These are phyloP conservation scores for Aquilaria agallochum DNA, from an alignment of 441 rosid genomes.

Conservation along the genomic window DNA sequence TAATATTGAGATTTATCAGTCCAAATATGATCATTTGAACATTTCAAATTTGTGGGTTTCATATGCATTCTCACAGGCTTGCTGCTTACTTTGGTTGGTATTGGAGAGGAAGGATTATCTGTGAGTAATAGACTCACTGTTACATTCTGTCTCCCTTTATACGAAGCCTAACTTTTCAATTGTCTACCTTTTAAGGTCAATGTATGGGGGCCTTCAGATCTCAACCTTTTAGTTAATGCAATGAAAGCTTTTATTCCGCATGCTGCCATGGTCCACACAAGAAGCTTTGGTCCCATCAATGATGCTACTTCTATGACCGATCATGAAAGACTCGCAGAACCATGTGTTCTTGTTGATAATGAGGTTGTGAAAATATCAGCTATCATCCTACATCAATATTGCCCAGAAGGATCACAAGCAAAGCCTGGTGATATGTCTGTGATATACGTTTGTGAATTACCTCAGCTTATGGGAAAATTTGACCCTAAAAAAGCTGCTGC, in stretches of 20 bases:
- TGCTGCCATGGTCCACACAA: constrained; percentile 93
- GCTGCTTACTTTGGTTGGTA: constrained; percentile 68
- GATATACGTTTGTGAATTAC: constrained; percentile 79
- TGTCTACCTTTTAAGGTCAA: constrained; percentile 57
- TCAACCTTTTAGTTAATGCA: constrained; percentile 77
- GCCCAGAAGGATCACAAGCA: constrained; percentile 27
- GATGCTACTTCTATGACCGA: constrained; percentile 29
- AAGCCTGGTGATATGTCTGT: constrained; percentile 84
- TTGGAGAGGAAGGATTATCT: constrained; percentile 71
- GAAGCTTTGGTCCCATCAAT: constrained; percentile 61
- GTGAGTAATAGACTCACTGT: constrained; percentile 37
- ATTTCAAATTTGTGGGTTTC: constrained; percentile 7
- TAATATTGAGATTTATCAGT: constrained; percentile 3
- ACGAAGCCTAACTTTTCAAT: not conserved
- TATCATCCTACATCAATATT: constrained; percentile 43
- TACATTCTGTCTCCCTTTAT: not conserved
- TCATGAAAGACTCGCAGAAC: constrained; percentile 34
- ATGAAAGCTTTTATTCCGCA: constrained; percentile 92
- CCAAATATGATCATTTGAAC: not conserved
- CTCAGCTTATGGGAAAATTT: constrained; percentile 79
- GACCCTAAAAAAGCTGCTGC: constrained; percentile 72
- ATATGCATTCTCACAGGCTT: constrained; percentile 36
- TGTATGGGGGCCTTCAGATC: constrained; percentile 96
- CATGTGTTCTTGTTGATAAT: constrained; percentile 61
- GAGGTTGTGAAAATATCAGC: constrained; percentile 95